Percentiles rank a stretch among this genome's conserved stretches.
phyloP scores from a whole-genome alignment of 164 flowering plant genomes.

The Houttuynia cordata region DNA sequence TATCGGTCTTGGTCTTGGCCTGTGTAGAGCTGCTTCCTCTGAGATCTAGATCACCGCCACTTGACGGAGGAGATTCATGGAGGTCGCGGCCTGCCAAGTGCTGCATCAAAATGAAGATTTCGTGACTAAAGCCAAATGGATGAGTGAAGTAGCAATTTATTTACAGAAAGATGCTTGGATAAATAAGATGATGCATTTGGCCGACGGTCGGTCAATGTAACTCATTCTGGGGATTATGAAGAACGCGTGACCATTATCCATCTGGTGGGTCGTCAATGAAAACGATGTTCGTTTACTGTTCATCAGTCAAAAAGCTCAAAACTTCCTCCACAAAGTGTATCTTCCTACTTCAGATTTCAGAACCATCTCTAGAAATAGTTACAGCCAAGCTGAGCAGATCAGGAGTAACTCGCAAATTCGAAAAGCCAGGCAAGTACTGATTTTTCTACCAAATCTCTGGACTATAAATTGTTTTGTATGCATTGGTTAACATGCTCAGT shows the following conservation, averaged over 20 bases:
- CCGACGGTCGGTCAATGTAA: not conserved
- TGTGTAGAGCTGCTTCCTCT: slow-evolving; percentile 18
- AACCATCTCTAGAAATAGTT: too few relatives aligned
- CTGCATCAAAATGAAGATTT: slow-evolving; percentile 37
- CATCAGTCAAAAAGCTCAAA: too few relatives aligned
- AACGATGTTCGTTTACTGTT: not conserved
- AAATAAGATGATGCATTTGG: not conserved
- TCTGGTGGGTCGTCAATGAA: not conserved
- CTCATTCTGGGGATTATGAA: not conserved
- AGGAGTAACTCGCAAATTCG: too few relatives aligned
- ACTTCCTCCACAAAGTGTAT: too few relatives aligned
- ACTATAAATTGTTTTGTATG: too few relatives aligned
- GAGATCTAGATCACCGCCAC: slow-evolving; percentile 49
- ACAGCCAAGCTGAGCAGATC: too few relatives aligned
- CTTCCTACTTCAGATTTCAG: too few relatives aligned
- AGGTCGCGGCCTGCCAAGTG: slow-evolving; percentile 44
- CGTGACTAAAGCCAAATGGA: not conserved
- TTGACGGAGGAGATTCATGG: slow-evolving; percentile 20
- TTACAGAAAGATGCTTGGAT: too few relatives aligned
- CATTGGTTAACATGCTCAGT: too few relatives aligned
- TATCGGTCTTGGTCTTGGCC: slow-evolving; percentile 7
- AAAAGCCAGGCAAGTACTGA: too few relatives aligned
- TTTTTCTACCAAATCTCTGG: too few relatives aligned
- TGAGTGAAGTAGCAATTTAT: too few relatives aligned
- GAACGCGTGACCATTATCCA: not conserved